Evolutionary conservation across 371 early-diverging fungal species (phyloP).

Genomic region (Apophysomyces elegans): DNA sequence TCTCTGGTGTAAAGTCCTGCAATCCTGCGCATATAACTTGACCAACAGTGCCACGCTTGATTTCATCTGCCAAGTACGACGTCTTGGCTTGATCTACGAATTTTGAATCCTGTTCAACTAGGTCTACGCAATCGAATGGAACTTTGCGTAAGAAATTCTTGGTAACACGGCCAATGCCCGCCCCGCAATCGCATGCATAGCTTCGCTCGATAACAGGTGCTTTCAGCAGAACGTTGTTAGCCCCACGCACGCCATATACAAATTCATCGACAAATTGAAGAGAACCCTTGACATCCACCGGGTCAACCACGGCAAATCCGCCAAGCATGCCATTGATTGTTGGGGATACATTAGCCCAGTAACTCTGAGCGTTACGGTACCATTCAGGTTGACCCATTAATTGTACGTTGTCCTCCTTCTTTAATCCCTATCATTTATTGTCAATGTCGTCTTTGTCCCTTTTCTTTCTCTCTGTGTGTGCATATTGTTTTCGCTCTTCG

Average conservation of each 20-base stretch:
- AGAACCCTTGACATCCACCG: slow-evolving; percentile 76
- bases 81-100: slow-evolving; percentile 79
- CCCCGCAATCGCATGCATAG: slow-evolving; percentile 85
- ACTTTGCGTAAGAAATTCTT: slow-evolving; percentile 77
- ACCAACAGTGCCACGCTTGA: slow-evolving; percentile 57
- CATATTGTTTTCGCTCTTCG: too few relatives aligned
- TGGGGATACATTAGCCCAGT: slow-evolving; percentile 80
- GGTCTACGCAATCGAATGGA: slow-evolving; percentile 81
- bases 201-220: slow-evolving; percentile 35
- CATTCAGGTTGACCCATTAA: slow-evolving; percentile 56
- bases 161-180: slow-evolving; percentile 94
- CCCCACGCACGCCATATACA: slow-evolving; percentile 39
- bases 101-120: slow-evolving; percentile 83
- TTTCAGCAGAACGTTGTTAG: slow-evolving; percentile 26
- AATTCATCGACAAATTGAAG: slow-evolving; percentile 69
- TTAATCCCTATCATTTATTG: slow-evolving; percentile 18
- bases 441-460: background rate
- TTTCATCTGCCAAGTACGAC: slow-evolving; percentile 61
- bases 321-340: slow-evolving; percentile 91
- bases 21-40: slow-evolving; percentile 74
- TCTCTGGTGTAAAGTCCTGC: slow-evolving; percentile 82
- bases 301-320: slow-evolving; percentile 77
- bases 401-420: slow-evolving; percentile 24
- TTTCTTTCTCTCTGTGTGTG: background rate
- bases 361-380: slow-evolving; percentile 88